Evolutionary conservation across 495 filamentous ascomycete genomes (phyloP), one percentile per base, ranked within the genome.

Genomic region (Thozetella sp.): DNA sequence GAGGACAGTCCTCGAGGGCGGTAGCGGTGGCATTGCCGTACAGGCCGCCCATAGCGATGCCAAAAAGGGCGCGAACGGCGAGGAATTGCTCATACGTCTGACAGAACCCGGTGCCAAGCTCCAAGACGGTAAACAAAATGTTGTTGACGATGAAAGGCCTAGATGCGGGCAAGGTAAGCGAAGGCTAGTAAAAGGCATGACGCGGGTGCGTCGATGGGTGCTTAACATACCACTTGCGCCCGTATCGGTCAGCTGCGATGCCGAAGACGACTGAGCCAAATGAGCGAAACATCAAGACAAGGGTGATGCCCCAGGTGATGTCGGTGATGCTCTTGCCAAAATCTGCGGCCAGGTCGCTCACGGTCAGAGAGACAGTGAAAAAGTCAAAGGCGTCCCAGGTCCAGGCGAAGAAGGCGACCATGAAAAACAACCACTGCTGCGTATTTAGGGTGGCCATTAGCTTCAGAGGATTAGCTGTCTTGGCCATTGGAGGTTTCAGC

Each of bases 381-480:
- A 96, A 96, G 68, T 96, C 92, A 60, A 95, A 93, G 15, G 92
- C 85, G 70, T 96, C 92, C 90, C 91, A 94, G 0, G 87, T 85
- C 85, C 84, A 70, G 30, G 30, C 6, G 15, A 37, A 6, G 6
- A 6, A 37, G 15, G 30, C 30, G 30, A 37, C 30, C 30, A n/a
- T 37, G 30, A 6, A 37, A 37, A 15, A 37, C 30, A 37, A 6
- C 30, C 30, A 37, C n/a, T n/a, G n/a, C n/a, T n/a, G n/a, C n/a
- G n/a, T n/a, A n/a, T n/a, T n/a, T n/a, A n/a, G n/a, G n/a, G n/a
- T n/a, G n/a, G n/a, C n/a, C n/a, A n/a, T n/a, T n/a, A n/a, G n/a
- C n/a, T n/a, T n/a, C n/a, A n/a, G n/a, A n/a, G n/a, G n/a, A n/a
- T n/a, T n/a, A n/a, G n/a, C n/a, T n/a, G n/a, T n/a, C n/a, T n/a